Evolutionary conservation across 2,329 filamentous ascomycete species (phyloP), one percentile per base, ranked within the genome.

Genomic region (Pestalotiopsis sp.): DNA sequence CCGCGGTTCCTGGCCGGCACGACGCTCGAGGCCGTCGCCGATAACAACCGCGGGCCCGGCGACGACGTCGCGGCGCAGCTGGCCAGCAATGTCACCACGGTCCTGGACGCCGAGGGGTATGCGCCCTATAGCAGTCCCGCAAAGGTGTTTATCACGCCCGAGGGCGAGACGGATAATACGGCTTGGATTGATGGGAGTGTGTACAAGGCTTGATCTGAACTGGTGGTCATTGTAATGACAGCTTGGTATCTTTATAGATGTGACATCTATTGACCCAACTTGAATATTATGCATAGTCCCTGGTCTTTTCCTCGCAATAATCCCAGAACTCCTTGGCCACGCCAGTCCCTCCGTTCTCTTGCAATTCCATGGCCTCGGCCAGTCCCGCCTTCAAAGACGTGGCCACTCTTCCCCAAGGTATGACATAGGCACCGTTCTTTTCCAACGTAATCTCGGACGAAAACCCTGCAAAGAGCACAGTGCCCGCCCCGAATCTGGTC

Each of bases 21-120:
- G 13, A 90, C 88, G 0, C 80, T 87, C 4, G 86, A 88, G 86
- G 88, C 87, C 0, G 87, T 89, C 72, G 89, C 86, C 76, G 75
- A 80, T 31, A 77, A 81, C 27, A 83, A 77, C 61, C 41, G 13
- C 17, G 88, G 88, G 0, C 86, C 87, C 0, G 87, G 88, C 0
- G 88, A 83, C 75, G 84, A 89, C 72, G 74, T 76, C n/a, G 82
- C 81, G 0, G 87, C 82, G 1, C 77, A 86, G 60, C 67, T 78
- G 56, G 72, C 72, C 3, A 75, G 75, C 31, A 73, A 74, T 27
- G 74, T 89, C 31, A 85, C 84, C 0, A 82, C 78, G 9, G 80
- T 88, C n/a, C 76, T 89, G 75, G 79, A 79, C 14, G 72, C 77
- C 38, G 72, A 69, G n/a, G 73, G 72, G 56, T 78, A 72, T 2